Conservation (phyloP, 208 protist genomes). For the Trypanosoma congolense region DNA sequence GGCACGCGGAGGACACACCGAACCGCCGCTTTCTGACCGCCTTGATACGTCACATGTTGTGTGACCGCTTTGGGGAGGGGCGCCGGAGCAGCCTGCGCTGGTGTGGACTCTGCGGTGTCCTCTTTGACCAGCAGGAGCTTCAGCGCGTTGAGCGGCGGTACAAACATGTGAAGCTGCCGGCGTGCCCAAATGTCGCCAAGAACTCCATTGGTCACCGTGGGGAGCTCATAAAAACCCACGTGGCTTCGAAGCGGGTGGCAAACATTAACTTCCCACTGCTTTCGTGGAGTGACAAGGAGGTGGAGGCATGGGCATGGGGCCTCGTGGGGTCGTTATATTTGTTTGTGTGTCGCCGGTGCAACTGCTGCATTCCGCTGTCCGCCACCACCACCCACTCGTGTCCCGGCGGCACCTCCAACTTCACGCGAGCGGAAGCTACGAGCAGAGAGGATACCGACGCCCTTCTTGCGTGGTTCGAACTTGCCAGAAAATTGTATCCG, state of each 20-base stretch:
- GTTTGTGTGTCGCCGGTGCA: constrained; percentile 44
- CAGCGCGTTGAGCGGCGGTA: constrained; percentile 26
- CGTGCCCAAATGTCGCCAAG: constrained; percentile 13
- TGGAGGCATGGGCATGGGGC: constrained; percentile 75
- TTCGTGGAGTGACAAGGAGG: constrained; percentile 16
- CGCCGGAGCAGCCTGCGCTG: constrained; percentile 35
- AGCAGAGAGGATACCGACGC: constrained; percentile 22
- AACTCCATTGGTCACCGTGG: constrained; percentile 49
- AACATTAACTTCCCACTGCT: constrained; percentile 15
- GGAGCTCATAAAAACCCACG: constrained; percentile 54
- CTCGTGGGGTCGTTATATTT: constrained; percentile 48
- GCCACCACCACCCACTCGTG: constrained; percentile 45
- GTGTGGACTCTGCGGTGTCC: constrained; percentile 54
- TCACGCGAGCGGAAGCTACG: constrained; percentile 18
- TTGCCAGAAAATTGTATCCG: constrained; percentile 30
- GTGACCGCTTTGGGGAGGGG: constrained; percentile 26
- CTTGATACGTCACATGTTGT: constrained; percentile 50
- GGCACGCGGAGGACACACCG: constrained; percentile 19
- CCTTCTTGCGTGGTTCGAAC: constrained; percentile 41
- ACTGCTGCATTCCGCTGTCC: constrained; percentile 39
- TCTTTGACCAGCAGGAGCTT: constrained; percentile 49
- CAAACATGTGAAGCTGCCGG: constrained; percentile 17
- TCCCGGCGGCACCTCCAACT: constrained; percentile 14
- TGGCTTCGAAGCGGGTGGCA: constrained; percentile 23
- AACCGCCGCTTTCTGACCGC: constrained; percentile 62